phyloP scores from a whole-genome alignment of 306 rosid genomes.

The Gynostemma pentaphyllum region DNA sequence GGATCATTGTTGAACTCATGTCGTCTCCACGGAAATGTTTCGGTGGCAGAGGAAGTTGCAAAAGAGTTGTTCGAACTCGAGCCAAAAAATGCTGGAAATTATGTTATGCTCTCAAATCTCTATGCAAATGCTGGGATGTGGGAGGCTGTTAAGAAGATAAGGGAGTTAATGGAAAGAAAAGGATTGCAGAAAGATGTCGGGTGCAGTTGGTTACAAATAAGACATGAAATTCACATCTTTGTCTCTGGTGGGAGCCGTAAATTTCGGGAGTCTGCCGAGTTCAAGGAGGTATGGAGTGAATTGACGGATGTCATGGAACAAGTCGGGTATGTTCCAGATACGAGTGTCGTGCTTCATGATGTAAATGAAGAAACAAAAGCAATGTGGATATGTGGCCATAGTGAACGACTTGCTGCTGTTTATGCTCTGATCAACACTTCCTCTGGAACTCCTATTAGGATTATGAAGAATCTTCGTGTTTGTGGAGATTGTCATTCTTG shows the following conservation, averaged over 20 bases:
- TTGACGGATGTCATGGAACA: conserved; percentile 23
- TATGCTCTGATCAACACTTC: conserved; percentile 34
- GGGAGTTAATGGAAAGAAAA: conserved; percentile 37
- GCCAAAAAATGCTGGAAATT: conserved; percentile 43
- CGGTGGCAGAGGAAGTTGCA: conserved; percentile 28
- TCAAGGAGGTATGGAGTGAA: conserved; percentile 27
- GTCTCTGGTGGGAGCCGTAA: conserved; percentile 41
- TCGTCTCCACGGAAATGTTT: conserved; percentile 30
- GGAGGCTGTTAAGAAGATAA: conserved; percentile 33
- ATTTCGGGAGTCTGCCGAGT: conserved; percentile 35
- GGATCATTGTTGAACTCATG: conserved; percentile 51
- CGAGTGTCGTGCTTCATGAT: conserved; percentile 44
- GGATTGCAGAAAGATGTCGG: conserved; percentile 43
- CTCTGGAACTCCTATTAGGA: conserved; percentile 36
- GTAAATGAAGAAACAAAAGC: conserved; percentile 31
- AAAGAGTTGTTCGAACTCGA: conserved; percentile 31
- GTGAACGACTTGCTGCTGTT: conserved; percentile 37
- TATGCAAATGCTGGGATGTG: conserved; percentile 48
- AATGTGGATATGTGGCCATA: conserved; percentile 43
- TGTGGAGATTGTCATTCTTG: too few relatives aligned
- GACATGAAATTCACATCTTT: conserved; percentile 32
- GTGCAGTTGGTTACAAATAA: conserved; percentile 44
- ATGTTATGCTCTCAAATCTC: conserved; percentile 47
- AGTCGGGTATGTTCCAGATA: conserved; percentile 30
- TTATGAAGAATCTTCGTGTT: too few relatives aligned